Conservation (phyloP, 495 filamentous ascomycete species). For the Podospora tetraspora region DNA sequence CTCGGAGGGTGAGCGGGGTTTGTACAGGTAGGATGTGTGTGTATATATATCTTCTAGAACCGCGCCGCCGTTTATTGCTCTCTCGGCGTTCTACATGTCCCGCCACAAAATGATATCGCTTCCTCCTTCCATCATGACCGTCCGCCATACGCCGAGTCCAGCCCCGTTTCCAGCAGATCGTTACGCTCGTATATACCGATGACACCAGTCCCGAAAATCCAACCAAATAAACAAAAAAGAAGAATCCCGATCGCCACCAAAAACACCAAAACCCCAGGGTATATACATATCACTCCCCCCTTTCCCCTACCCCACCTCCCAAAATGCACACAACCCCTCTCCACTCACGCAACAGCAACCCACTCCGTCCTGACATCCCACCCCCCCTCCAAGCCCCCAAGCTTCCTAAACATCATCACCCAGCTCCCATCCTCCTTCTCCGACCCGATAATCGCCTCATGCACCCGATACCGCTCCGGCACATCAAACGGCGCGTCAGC, state of each 20-base stretch:
- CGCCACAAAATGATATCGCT: background rate
- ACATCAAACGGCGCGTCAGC: constrained; percentile 30
- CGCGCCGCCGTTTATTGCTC: background rate
- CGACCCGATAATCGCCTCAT: constrained; percentile 25
- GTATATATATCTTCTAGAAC: background rate
- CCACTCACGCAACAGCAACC: constrained; percentile 18
- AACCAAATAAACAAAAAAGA: background rate
- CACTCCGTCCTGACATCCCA: constrained; percentile 31
- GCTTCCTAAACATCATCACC: constrained; percentile 30
- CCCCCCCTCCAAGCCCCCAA: constrained; percentile 21
- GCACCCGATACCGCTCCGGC: constrained; percentile 28
- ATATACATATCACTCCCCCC: background rate
- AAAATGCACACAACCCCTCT: background rate
- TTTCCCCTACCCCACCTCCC: too few relatives aligned
- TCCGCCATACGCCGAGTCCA: background rate
- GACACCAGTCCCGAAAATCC: background rate
- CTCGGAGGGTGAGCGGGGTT: background rate
- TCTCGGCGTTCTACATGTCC: background rate
- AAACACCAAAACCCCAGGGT: constrained; percentile 3
- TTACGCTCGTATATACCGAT: background rate
- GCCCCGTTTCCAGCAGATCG: background rate
- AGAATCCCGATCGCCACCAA: background rate
- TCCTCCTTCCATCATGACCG: background rate
- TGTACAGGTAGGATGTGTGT: background rate
- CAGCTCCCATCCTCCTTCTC: constrained; percentile 30